Conservation (phyloP, 352 stramenopile genomes). For the Pythium pyrilobum region DNA sequence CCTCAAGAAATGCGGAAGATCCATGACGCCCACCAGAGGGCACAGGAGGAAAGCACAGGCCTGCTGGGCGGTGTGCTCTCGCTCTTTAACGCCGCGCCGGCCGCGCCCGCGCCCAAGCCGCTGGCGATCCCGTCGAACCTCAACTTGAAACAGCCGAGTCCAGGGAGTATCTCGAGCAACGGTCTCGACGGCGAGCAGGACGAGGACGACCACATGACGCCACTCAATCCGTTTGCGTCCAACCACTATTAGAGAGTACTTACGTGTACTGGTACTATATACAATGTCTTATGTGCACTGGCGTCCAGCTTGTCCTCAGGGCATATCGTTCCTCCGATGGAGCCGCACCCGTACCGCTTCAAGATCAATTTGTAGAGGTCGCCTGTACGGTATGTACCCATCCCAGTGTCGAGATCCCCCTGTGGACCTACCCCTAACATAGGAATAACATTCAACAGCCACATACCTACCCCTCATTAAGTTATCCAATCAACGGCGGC, state of each 20-base stretch:
- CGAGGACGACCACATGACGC: constrained; percentile 37
- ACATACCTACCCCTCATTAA: neutral
- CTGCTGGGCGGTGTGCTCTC: constrained; percentile 73
- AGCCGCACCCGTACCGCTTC: neutral
- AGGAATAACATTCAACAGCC: constrained; percentile 6
- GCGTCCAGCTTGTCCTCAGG: neutral
- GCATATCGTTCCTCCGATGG: neutral
- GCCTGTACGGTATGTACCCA: neutral
- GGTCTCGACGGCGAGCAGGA: constrained; percentile 36
- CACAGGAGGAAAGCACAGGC: constrained; percentile 32
- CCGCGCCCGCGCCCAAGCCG: constrained; percentile 39
- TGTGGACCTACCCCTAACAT: constrained; percentile 4
- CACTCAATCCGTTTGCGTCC: constrained; percentile 63
- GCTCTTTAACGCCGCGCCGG: constrained; percentile 40
- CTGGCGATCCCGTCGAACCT: constrained; percentile 45
- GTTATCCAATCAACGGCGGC: constrained; percentile 3
- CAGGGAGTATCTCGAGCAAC: constrained; percentile 16
- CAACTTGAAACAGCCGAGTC: constrained; percentile 24
- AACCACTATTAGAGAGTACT: constrained; percentile 11
- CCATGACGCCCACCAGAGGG: constrained; percentile 31
- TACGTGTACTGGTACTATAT: neutral
- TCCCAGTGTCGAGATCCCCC: neutral
- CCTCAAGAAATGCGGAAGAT: constrained; percentile 62
- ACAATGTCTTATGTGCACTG: neutral
- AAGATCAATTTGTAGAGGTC: neutral